Base-by-base conservation (phyloP, 2,329 filamentous ascomycete species). In the Remersonia thermophila region DNA sequence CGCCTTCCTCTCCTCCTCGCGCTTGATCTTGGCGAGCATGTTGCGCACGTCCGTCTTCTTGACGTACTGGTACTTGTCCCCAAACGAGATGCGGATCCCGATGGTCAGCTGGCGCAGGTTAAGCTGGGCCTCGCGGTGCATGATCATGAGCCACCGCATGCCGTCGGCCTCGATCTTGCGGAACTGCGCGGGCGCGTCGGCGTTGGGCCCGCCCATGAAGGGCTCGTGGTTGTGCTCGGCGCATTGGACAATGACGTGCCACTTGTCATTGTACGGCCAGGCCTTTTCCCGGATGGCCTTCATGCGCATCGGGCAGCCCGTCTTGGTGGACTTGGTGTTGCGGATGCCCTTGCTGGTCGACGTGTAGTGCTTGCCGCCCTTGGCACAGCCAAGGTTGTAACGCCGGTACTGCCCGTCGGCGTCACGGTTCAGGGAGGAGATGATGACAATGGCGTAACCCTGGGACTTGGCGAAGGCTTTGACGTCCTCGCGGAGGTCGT, bases 61-160 rank as follows among this genome's bases (percentile, higher is more conserved):
- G 38, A 52, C 49, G 30, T 51, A 52, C 47, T 51, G 49, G 39
- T 52, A 52, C 47, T 52, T 52, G 33, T 52, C 50, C 16, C 47
- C 49, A 36, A 52, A 52, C 17, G 46, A 48, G 36, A 50, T 47
- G 27, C 50, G 39, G 6, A 52, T 39, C 7, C 50, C 50, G 16
- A 52, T 50, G 27, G 50, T 52, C 39, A 52, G 42, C 47, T 52
- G 50, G 14, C 50, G 40, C 32, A 52, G 40, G 29, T 42, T 48
- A 30, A 42, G 43, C 41, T 52, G 46, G 17, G 49, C 50, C 31
- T 52, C 48, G 32, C 47, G 50, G 38, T 51, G 47, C 50, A 52
- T 52, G 40, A 52, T 48, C 40, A 49, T 47, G 16, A 52, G 42
- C 50, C 50, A 52, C 25, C 47, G 38, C 36, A 44, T 35, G 30